A percentile compares a stretch with the other conserved stretches of the same genome.
Conservation (phyloP, 2,329 filamentous ascomycete species). For the Leptosphaerulina australis region DNA sequence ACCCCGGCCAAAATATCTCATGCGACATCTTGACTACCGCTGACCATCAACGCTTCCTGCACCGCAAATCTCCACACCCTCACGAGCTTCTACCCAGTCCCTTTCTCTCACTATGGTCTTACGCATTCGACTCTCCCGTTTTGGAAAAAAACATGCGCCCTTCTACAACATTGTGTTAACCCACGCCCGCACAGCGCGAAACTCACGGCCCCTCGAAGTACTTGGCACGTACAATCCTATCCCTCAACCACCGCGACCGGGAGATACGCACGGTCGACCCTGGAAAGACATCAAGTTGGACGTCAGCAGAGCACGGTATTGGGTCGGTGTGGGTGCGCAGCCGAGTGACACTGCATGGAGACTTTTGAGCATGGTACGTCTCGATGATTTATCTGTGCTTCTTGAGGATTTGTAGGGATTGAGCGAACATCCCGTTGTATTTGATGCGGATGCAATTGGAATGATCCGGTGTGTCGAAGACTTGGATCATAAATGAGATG, state of each 20-base stretch:
- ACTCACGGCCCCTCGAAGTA: constrained; percentile 90
- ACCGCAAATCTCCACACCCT: not conserved
- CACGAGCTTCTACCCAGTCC: no score
- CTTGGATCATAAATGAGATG: no score
- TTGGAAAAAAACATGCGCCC: constrained; percentile 84
- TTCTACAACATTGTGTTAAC: constrained; percentile 98
- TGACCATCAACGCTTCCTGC: not conserved
- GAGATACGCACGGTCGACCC: constrained; percentile 62
- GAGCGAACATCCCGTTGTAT: no score
- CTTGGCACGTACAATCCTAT: constrained; percentile 71
- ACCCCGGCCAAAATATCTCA: no score
- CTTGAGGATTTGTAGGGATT: no score
- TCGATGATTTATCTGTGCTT: not conserved
- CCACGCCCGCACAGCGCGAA: constrained; percentile 86
- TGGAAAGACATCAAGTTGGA: constrained; percentile 95
- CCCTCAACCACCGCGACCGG: constrained; percentile 59
- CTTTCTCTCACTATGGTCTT: constrained; percentile 76
- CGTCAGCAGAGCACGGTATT: constrained; percentile 81
- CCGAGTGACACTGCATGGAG: constrained; percentile 90
- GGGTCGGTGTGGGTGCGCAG: constrained; percentile 95
- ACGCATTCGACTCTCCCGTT: constrained; percentile 90
- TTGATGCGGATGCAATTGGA: no score
- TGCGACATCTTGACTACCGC: constrained; percentile 1
- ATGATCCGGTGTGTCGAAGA: no score
- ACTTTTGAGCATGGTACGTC: constrained; percentile 73